phyloP scores from a whole-genome alignment of 257 asterid species.

The Primulina eburnea region DNA sequence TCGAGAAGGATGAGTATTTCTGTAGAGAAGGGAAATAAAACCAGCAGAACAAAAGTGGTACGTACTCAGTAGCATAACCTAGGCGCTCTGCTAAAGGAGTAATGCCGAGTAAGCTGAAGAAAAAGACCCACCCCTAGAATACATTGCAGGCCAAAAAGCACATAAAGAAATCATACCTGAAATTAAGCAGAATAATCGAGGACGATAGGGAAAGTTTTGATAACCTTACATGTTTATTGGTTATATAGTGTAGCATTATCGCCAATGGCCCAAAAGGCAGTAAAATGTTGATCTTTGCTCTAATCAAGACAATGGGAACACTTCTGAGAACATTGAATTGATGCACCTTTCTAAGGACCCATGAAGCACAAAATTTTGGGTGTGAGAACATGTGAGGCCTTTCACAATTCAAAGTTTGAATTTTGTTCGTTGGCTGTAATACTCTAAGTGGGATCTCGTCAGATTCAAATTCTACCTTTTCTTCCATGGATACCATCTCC shows the following conservation, averaged over 20 bases:
- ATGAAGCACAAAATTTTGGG: background rate
- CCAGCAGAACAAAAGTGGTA: background rate
- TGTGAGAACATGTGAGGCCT: background rate
- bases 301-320: background rate
- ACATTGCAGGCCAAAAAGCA: background rate
- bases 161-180: background rate
- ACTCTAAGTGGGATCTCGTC: background rate
- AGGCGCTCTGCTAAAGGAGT: conserved; percentile 79
- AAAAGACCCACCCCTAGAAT: conserved; percentile 74
- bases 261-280: background rate
- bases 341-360: background rate
- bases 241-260: background rate
- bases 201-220: background rate
- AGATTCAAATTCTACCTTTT: background rate
- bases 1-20: background rate
- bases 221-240: background rate
- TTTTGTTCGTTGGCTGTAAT: background rate
- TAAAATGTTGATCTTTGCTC: background rate
- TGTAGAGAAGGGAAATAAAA: conserved; percentile 20
- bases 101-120: conserved; percentile 65
- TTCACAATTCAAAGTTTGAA: background rate
- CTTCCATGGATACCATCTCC: background rate
- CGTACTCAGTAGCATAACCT: conserved; percentile 86
- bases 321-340: background rate
- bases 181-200: background rate